Evolutionary conservation across 2,329 filamentous ascomycete species (phyloP).

Genomic region (Didymella lethalis): DNA sequence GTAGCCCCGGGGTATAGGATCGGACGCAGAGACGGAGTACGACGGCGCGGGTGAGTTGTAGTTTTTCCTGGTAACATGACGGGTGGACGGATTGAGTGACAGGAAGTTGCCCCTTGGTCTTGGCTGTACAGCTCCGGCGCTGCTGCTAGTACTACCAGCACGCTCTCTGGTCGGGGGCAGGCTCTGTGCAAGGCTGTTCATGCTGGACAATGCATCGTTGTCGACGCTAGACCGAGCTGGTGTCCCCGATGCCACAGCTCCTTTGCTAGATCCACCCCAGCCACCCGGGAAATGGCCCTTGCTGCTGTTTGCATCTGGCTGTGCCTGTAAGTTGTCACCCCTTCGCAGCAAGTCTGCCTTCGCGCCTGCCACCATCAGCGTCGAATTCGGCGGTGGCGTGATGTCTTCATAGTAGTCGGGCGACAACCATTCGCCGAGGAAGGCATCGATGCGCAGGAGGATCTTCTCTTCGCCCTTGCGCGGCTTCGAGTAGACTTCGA

Average conservation of each 20-base stretch:
- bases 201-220: constrained; percentile 33
- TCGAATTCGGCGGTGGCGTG: constrained; percentile 83
- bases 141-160: constrained; percentile 52
- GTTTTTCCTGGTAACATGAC: constrained; percentile 38
- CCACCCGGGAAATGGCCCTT: constrained; percentile 63
- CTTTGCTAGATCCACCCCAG: constrained; percentile 58
- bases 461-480: constrained; percentile 48
- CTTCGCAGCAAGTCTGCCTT: constrained; percentile 85
- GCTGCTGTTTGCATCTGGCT: constrained; percentile 49
- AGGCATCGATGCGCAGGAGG: constrained; percentile 81
- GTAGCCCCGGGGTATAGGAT: constrained; percentile 86
- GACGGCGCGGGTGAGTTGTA: constrained; percentile 81
- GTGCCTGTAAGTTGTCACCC: constrained; percentile 68
- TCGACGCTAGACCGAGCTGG: constrained; percentile 29
- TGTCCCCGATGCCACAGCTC: constrained; percentile 29
- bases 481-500: constrained; percentile 45
- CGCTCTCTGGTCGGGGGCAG: constrained; percentile 54
- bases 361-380: constrained; percentile 85
- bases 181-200: constrained; percentile 50
- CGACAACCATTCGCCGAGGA: constrained; percentile 93
- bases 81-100: constrained; percentile 26
- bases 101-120: constrained; percentile 36
- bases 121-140: constrained; percentile 31
- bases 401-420: constrained; percentile 94
- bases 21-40: constrained; percentile 81